Evolutionary conservation across 352 stramenopile genomes (phyloP), one percentile per base, ranked within the genome.

Genomic region (Globisporangium nagaii): DNA sequence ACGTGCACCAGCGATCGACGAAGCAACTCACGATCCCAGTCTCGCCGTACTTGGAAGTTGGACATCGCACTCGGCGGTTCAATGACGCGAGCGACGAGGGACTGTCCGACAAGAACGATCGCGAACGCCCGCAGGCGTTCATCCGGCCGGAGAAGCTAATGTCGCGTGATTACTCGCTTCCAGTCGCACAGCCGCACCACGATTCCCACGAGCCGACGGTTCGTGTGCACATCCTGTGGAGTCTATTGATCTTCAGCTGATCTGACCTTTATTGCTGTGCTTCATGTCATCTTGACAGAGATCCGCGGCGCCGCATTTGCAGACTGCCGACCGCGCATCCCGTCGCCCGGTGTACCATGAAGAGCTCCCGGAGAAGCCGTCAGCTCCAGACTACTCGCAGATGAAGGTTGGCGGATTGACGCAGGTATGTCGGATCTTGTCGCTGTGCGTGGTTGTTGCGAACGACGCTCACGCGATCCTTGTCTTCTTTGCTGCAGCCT

Each of bases 1-100:
- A 89, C 49, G 78, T 92, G 8, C 78, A 88, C 46, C 77, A 89
- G 64, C 72, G 82, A 24, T 89, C 79, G 10, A 90, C 73, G 3
- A 90, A 90, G 61, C 79, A 89, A 61, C 76, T 92, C 27, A 92
- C 82, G 42, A 76, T 92, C 20, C 82, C 82, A 10, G 65, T 86
- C 50, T 87, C 82, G 12, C 82, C 82, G 24, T 72, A 79, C 43
- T 69, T 92, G 30, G 55, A 76, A 24, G 76, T 88, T 12, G 75
- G 74, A n/a, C 74, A 70, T 25, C 82, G 82, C 7, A 65, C 68
- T 30, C 70, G 81, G 28, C 71, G 72, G 27, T 54, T 68, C 24
- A 58, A 73, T 20, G 58, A 54, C 37, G 58, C 39, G 48, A 67
- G 43, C 34, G 53, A 60, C 34, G 53, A 49, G 15, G 37, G 39